Evolutionary conservation across 2,329 filamentous ascomycete species (phyloP).

Genomic region (Colletotrichum truncatum): DNA sequence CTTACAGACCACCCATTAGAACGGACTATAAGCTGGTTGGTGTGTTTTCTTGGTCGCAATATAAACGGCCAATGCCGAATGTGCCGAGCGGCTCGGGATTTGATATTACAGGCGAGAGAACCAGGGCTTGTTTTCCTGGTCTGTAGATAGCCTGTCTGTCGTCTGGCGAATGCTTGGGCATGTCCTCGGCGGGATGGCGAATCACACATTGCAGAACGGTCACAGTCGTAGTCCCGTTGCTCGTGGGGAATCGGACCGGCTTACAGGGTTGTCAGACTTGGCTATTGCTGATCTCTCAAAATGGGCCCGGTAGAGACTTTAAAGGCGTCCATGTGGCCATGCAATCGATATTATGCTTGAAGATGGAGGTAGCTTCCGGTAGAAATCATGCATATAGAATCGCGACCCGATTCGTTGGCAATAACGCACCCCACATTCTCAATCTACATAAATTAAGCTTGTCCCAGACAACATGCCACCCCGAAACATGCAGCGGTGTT

Average conservation of each 20-base stretch:
- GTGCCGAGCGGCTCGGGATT: background rate
- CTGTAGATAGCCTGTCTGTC: background rate
- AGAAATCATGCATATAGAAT: background rate
- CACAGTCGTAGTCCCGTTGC: background rate
- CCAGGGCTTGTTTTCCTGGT: background rate
- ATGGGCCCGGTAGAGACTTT: background rate
- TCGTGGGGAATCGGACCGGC: background rate
- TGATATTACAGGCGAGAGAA: background rate
- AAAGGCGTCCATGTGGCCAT: background rate
- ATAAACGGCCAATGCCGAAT: background rate
- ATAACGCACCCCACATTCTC: background rate
- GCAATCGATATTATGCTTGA: background rate
- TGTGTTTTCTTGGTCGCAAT: background rate
- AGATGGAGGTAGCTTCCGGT: background rate
- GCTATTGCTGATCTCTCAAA: background rate
- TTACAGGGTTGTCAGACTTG: background rate
- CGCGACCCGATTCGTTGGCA: background rate
- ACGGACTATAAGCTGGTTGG: background rate
- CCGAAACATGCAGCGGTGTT: background rate
- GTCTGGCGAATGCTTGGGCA: background rate
- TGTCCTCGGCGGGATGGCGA: background rate
- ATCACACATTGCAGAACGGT: background rate
- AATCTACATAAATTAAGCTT: conserved; percentile 24
- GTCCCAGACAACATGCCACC: background rate
- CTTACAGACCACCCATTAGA: background rate